Conservation (phyloP, 2,329 filamentous ascomycete species). For the Ustilaginoidea virens region DNA sequence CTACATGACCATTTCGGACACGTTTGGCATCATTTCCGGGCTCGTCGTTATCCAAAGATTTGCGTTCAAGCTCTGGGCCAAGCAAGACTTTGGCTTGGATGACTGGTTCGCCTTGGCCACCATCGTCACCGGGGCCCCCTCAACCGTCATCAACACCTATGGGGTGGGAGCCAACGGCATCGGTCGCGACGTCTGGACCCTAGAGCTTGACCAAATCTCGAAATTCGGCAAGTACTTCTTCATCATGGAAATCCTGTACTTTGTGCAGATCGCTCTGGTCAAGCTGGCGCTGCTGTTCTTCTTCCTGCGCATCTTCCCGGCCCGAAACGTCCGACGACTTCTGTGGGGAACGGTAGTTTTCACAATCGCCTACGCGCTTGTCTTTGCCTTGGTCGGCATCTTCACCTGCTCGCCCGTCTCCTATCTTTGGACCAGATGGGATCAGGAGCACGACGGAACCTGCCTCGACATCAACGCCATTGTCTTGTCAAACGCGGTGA, state of each 20-base stretch:
- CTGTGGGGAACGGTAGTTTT: slow-evolving; percentile 27
- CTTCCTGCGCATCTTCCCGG: slow-evolving; percentile 38
- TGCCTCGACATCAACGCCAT: slow-evolving; percentile 35
- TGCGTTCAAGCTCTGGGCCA: slow-evolving; percentile 17
- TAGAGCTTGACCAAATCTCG: slow-evolving; percentile 24
- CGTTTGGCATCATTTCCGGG: slow-evolving; percentile 19
- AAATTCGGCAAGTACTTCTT: slow-evolving; percentile 28
- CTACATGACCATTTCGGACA: slow-evolving; percentile 18
- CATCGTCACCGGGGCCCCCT: slow-evolving; percentile 14
- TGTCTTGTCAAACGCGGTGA: slow-evolving; percentile 33
- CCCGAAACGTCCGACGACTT: slow-evolving; percentile 18
- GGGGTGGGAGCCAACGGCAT: slow-evolving; percentile 24
- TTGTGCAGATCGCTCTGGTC: slow-evolving; percentile 26
- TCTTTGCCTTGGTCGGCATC: slow-evolving; percentile 26
- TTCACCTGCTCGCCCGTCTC: slow-evolving; percentile 36
- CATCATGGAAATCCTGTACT: slow-evolving; percentile 28
- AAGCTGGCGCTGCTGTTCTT: slow-evolving; percentile 39
- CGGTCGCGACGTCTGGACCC: slow-evolving; percentile 35
- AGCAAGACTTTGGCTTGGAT: slow-evolving; percentile 20
- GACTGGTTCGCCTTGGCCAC: slow-evolving; percentile 20
- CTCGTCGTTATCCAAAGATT: slow-evolving; percentile 27
- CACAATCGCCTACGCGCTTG: slow-evolving; percentile 21
- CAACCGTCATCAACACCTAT: slow-evolving; percentile 14
- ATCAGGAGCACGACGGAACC: slow-evolving; percentile 26
- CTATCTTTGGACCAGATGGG: slow-evolving; percentile 38